Percentiles rank a stretch among this genome's conserved stretches.
Conservation (phyloP, 129 eudicot species). For the Pseudognaphalium luteoalbum region DNA sequence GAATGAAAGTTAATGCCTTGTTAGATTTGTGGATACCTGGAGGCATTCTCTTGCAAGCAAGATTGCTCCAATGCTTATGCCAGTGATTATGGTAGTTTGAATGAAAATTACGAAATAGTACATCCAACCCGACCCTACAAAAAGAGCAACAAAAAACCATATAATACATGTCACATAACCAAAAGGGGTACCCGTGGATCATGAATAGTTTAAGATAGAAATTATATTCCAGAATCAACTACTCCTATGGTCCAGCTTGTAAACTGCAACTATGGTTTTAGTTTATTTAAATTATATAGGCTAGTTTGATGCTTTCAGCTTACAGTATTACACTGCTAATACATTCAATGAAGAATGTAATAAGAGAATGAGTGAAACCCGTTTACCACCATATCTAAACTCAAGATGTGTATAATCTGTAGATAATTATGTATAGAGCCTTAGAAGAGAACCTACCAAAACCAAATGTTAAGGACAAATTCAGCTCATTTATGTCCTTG, state of each 20-base stretch:
- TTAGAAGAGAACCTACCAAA: too few relatives aligned
- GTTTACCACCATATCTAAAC: too few relatives aligned
- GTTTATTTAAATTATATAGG: not conserved
- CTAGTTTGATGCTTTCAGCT: not conserved
- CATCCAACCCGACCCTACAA: not conserved
- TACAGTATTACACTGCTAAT: not conserved
- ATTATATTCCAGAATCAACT: not conserved
- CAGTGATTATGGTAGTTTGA: not conserved
- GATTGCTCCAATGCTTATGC: conserved; percentile 11
- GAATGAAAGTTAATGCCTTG: not conserved
- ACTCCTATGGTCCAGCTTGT: too few relatives aligned
- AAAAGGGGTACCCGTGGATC: not conserved
- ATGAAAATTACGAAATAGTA: conserved; percentile 8
- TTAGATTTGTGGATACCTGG: not conserved
- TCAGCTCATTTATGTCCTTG: too few relatives aligned
- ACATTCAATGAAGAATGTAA: not conserved
- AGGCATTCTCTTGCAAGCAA: conserved; percentile 11
- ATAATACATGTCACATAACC: not conserved
- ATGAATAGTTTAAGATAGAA: not conserved
- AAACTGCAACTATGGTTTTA: not conserved
- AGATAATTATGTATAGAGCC: too few relatives aligned
- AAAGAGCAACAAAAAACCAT: not conserved
- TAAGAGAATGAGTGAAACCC: not conserved
- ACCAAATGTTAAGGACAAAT: too few relatives aligned
- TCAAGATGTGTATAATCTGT: too few relatives aligned